Evolutionary conservation across 768 basidiomycete genomes (phyloP), one percentile per base, ranked within the genome.

Genomic region (Sporobolomyces roseus): DNA sequence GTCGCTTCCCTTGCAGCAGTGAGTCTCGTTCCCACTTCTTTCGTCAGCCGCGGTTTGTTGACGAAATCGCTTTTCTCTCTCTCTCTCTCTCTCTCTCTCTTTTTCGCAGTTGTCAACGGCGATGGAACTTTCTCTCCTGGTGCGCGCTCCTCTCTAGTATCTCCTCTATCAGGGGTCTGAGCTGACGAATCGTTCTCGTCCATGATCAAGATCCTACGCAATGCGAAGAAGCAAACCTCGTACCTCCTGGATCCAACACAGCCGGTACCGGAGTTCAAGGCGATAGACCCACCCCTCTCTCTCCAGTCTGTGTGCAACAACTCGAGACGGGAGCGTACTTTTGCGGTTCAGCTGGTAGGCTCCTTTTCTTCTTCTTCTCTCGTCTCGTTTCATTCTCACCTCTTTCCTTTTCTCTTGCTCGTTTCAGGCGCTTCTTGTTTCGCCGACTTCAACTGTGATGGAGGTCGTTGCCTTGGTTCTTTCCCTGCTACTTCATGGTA

Each of bases 271-370:
- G 61, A 38, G n/a, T 35, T 30, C 56, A 59, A 59, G 56, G 56
- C 14, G 29, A 59, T 30, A 41, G 16, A 6, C 25, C 35, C 0
- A 46, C 36, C 23, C 68, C 68, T 23, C 35, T 25, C n/a, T 12
- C n/a, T 53, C 27, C 68, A 2, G 10, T n/a, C 10, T 70, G 68
- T 43, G 25, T 30, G 3, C 23, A 30, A 7, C 53, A 62, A 48
- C 25, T 43, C 12, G 33, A 19, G 13, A 49, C 38, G 13, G 60
- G 53, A 21, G 46, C 48, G n/a, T 70, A 65, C 59, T 65, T 25
- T 46, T 70, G 68, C 46, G 68, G 68, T 33, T 55, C 61, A 19
- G 29, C 46, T 1, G 49, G 54, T 59, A 16, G 13, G 56, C 13
- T 38, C n/a, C 27, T n/a, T n/a, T n/a, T n/a, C n/a, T n/a, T n/a